Base-by-base conservation (phyloP, 768 basidiomycete species). In the Suillus subluteus region DNA sequence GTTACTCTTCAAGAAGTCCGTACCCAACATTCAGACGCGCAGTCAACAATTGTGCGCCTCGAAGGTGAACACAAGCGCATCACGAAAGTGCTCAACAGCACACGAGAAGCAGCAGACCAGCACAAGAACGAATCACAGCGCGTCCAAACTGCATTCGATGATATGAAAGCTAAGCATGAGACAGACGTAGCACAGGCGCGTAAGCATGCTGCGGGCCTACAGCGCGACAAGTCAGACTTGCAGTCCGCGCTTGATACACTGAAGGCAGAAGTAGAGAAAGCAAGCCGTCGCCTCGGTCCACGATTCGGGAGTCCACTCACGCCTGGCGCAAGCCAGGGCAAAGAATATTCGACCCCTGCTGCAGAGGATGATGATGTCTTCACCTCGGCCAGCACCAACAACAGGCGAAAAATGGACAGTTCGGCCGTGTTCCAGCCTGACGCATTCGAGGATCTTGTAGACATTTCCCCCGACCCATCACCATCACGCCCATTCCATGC, bases 151-250 rank as follows among this genome's bases (percentile, higher is more conserved):
- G 74, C 84, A 6, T 78, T 91, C 26, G 88, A 90, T 56, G 92
- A 94, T 62, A 81, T 95, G 75, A 94, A 92, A 74, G 85, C 87
- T 63, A 96, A 95, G 76, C 96, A 98, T 73, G 97, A 99, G 79
- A 95, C 95, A 16, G 95, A 98, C 68, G 86, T 98, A 66, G 98
- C 97, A 4, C 91, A 93, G 67, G 92, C 94, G 71, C 86, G 96
- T 58, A 94, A 94, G 78, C 87, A 91, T 64, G 89, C 92, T 2
- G 96, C 96, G 1, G 90, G 92, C 32, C 83, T 98, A 32, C 89
- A 91, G 71, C 87, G 97, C 68, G 98, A 99, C 76, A 97, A 96
- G 81, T 90, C 88, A 35, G 97, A 99, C 71, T 82, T 99, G 48
- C 92, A 96, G 74, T 87, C 89, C 67, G 82, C 87, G 4, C 80